A percentile compares a stretch with the other conserved stretches of the same genome.
phyloP scores from a whole-genome alignment of 257 asterid genomes.

The Rauvolfia tetraphylla region DNA sequence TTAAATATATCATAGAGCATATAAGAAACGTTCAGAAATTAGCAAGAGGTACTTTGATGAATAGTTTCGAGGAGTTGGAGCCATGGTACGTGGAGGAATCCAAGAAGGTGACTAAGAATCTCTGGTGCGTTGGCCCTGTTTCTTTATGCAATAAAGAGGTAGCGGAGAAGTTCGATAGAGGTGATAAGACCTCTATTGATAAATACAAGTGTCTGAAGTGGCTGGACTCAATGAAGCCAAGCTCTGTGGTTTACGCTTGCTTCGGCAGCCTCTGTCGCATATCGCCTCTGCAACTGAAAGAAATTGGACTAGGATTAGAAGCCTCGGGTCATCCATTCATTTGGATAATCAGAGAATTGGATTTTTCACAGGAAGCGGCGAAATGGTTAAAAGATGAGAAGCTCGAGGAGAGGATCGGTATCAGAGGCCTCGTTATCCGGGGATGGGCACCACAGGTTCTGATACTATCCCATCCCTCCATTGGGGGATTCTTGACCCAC shows the following conservation, averaged over 20 bases:
- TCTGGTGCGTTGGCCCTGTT: conserved; percentile 61
- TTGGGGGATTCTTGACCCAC: conserved; percentile 41
- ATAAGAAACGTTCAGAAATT: conserved; percentile 17
- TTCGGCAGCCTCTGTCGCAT: conserved; percentile 41
- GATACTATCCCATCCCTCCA: conserved; percentile 36
- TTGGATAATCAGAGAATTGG: conserved; percentile 35
- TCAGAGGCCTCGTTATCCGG: conserved; percentile 29
- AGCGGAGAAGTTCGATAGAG: conserved; percentile 31
- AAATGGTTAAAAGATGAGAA: conserved; percentile 27
- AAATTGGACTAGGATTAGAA: conserved; percentile 42
- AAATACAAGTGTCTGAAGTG: conserved; percentile 27
- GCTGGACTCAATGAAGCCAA: conserved; percentile 31
- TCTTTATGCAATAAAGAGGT: conserved; percentile 27
- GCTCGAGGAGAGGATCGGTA: conserved; percentile 27
- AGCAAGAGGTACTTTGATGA: conserved; percentile 39
- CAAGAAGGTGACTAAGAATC: conserved; percentile 23
- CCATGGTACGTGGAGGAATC: conserved; percentile 37
- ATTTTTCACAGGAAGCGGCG: conserved; percentile 18
- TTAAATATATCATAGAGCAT: conserved; percentile 17
- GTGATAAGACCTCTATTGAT: conserved; percentile 30
- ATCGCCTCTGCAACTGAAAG: conserved; percentile 33
- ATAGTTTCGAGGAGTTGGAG: conserved; percentile 54
- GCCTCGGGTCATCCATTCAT: conserved; percentile 29
- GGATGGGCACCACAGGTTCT: conserved; percentile 54
- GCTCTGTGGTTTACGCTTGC: conserved; percentile 37